Evolutionary conservation across 225 moss, liverwort and hornwort species (phyloP).

Genomic region (Bryoerythrophyllum caledonicum): DNA sequence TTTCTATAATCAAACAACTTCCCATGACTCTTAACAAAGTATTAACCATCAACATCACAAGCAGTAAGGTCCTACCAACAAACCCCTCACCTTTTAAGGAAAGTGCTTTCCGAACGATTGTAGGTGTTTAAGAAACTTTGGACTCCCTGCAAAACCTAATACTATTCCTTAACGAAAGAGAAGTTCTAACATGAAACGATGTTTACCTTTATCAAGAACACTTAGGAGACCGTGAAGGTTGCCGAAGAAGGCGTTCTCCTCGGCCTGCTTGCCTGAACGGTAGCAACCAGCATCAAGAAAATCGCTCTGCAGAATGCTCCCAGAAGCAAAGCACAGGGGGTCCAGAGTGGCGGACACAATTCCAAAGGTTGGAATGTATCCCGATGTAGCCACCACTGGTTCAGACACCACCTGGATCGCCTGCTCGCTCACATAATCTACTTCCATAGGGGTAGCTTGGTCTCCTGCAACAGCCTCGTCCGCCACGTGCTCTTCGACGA

Average conservation of each 20-base stretch:
- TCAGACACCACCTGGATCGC: not conserved
- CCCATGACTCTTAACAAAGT: not conserved
- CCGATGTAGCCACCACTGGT: not conserved
- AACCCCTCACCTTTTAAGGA: not conserved
- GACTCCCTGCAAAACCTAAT: not conserved
- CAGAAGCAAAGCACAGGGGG: not conserved
- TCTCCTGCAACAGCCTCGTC: not conserved
- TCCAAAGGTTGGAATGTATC: constrained; percentile 7
- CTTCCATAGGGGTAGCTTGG: constrained; percentile 17
- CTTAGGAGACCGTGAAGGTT: not conserved
- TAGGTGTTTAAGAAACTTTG: not conserved
- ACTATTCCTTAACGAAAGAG: not conserved
- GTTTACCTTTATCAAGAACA: constrained; percentile 16
- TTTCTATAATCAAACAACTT: not conserved
- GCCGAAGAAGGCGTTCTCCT: not conserved
- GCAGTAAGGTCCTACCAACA: not conserved
- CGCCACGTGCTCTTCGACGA: not conserved
- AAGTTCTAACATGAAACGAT: not conserved
- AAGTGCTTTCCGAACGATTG: not conserved
- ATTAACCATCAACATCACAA: not conserved
- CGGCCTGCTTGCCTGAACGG: not conserved
- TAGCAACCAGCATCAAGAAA: not conserved
- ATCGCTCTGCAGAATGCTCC: not conserved
- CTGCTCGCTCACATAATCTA: constrained; percentile 8
- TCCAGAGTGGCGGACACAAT: not conserved